Evolutionary conservation across 2,329 filamentous ascomycete species (phyloP).

Genomic region (Thermothelomyces thermophilus): DNA sequence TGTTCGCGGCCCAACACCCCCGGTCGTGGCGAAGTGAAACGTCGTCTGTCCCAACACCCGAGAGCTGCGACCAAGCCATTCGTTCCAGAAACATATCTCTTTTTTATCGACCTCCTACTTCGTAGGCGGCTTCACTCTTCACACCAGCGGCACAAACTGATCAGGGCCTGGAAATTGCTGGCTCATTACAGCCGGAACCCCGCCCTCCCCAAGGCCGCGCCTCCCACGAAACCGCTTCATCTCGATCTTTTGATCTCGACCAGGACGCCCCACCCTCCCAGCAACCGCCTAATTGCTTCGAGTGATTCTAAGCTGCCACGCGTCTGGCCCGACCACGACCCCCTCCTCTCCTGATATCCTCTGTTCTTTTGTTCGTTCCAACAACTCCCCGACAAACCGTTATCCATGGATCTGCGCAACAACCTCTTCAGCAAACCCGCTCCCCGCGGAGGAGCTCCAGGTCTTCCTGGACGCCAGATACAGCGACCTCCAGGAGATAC

Average conservation of each 20-base stretch:
- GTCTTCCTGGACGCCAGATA: constrained; percentile 26
- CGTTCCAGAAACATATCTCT: neutral
- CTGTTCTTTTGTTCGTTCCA: neutral
- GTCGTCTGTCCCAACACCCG: constrained; percentile 3
- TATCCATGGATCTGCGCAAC: constrained; percentile 36
- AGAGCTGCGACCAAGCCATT: neutral
- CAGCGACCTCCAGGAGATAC: constrained; percentile 20
- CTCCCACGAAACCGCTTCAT: neutral
- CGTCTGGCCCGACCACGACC: neutral
- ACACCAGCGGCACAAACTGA: neutral
- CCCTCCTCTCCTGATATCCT: neutral
- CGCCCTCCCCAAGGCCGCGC: constrained; percentile 4
- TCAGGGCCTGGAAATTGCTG: no score
- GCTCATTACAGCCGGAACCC: neutral
- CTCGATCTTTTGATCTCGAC: neutral
- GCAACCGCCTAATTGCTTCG: neutral
- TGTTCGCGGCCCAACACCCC: neutral
- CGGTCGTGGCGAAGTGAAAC: constrained; percentile 7
- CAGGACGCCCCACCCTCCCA: neutral
- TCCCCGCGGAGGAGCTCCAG: constrained; percentile 29
- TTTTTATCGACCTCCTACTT: neutral
- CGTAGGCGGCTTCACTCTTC: neutral
- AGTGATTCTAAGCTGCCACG: neutral
- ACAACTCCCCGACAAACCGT: neutral
- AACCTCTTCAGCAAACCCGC: constrained; percentile 39